Percentiles rank a stretch among this genome's conserved stretches.
Evolutionary conservation across 2,329 filamentous ascomycete genomes (phyloP).

Genomic region (Lachnellula subtilissima): DNA sequence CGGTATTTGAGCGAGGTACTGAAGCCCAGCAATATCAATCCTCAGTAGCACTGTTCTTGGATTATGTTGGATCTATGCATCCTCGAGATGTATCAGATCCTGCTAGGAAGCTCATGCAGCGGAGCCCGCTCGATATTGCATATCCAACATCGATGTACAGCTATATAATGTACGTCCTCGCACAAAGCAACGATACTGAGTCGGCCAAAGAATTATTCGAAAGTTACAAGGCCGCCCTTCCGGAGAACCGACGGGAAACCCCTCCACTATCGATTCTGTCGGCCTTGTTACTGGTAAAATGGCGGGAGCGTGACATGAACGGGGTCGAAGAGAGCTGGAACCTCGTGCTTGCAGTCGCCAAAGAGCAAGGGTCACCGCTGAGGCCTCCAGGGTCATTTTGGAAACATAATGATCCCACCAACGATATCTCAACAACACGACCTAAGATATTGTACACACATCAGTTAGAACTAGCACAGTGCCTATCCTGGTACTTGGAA

Average conservation of each 20-base stretch:
- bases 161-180: conserved; percentile 52
- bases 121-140: conserved; percentile 23
- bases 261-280: conserved; percentile 53
- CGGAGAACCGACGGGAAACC: conserved; percentile 30
- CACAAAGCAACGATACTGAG: conserved; percentile 39
- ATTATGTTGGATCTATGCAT: conserved; percentile 20
- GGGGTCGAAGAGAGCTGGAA: conserved; percentile 65
- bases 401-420: conserved; percentile 6
- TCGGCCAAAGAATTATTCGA: conserved; percentile 52
- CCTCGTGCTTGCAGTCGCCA: conserved; percentile 50
- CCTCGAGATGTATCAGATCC: conserved; percentile 23
- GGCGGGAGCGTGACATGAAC: conserved; percentile 51
- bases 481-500: conserved; percentile 45
- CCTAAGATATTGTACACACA: conserved; percentile 21
- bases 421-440: conserved; percentile 6
- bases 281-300: conserved; percentile 64
- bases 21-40: conserved; percentile 21
- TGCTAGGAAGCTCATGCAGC: conserved; percentile 21
- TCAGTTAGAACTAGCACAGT: conserved; percentile 37
- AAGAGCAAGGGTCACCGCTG: conserved; percentile 37
- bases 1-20: conserved; percentile 12
- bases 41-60: conserved; percentile 25
- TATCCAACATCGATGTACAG: conserved; percentile 42
- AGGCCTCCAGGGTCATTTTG: background rate
- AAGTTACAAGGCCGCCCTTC: conserved; percentile 44